Percentiles rank a stretch among this genome's conserved stretches.
phyloP scores from a whole-genome alignment of 495 filamentous ascomycete genomes.

The Podospora conica region DNA sequence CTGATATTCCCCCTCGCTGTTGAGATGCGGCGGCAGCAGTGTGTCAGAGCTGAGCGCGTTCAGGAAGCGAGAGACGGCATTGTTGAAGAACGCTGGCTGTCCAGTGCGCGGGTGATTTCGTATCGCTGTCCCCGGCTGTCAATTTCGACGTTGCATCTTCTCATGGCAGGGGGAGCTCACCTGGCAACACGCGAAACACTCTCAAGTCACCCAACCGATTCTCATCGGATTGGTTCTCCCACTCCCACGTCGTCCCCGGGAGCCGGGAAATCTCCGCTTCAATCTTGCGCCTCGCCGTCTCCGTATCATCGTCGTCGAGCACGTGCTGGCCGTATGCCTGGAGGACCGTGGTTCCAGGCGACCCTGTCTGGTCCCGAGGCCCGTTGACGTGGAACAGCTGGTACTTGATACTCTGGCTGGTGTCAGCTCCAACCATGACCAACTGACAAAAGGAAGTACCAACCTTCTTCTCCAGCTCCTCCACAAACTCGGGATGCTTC shows the following conservation, averaged over 20 bases:
- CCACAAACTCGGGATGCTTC: constrained; percentile 45
- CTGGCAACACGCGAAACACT: constrained; percentile 40
- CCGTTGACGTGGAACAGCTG: constrained; percentile 28
- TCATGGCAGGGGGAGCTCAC: constrained; percentile 3
- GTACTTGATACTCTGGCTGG: constrained; percentile 35
- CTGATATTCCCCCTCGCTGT: constrained; percentile 20
- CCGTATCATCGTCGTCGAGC: constrained; percentile 39
- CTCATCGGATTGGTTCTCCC: constrained; percentile 32
- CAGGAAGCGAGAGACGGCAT: constrained; percentile 42
- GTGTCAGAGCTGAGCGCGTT: constrained; percentile 26
- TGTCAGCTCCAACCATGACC: not conserved
- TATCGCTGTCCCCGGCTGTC: constrained; percentile 21
- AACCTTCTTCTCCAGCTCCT: constrained; percentile 37
- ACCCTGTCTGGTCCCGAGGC: constrained; percentile 34
- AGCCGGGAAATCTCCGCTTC: constrained; percentile 46
- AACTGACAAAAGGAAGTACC: not conserved
- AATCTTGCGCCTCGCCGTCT: constrained; percentile 39
- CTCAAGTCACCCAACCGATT: constrained; percentile 27
- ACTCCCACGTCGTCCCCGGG: constrained; percentile 44
- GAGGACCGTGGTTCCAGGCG: constrained; percentile 44
- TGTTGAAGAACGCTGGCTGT: constrained; percentile 48
- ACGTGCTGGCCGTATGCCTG: constrained; percentile 50
- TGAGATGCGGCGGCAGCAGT: constrained; percentile 15
- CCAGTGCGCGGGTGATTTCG: constrained; percentile 44
- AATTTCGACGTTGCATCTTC: not conserved